Evolutionary conservation across 2,329 filamentous ascomycete genomes (phyloP), one percentile per base, ranked within the genome.

Genomic region (Neofusicoccum laricinum): DNA sequence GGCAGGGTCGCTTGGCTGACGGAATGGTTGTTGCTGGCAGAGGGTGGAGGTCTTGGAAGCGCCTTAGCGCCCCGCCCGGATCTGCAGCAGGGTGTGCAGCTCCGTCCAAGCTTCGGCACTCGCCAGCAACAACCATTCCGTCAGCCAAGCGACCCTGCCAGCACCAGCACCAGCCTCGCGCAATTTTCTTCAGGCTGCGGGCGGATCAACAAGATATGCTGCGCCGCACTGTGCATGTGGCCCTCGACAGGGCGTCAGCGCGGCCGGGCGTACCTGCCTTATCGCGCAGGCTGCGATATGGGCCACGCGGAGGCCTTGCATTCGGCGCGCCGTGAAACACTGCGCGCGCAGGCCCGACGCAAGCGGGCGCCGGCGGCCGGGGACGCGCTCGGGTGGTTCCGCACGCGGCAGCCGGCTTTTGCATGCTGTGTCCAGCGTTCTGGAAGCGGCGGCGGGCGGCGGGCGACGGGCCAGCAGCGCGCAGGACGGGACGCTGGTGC

Each of bases 251-350:
- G 25, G 25, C 25, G 25, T 30, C 25, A 30, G 25, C 25, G 25
- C 11, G 25, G 38, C 53, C n/a, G 53, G 53, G 53, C 53, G 53
- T 58, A 58, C 53, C 53, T 58, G 53, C 53, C 46, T 49, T 49
- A 49, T 49, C 46, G 46, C 19, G 38, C 51, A 41, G 36, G 51
- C 36, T 57, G 51, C 51, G 51, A 41, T 19, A n/a, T 21, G 38
- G 51, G 38, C 51, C 51, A 32, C n/a, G 53, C 53, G 38, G 21
- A 32, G 38, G 53, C 38, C 51, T 57, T 57, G 53, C 21, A 45
- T 32, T 45, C 19, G 51, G 7, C 51, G 7, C 51, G 51, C 53
- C 15, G 53, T 45, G 53, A 58, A 58, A 58, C 53, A 58, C 19
- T 6, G 19, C 51, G 8, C 3, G 8, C 3, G 12, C 17, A 21